A percentile compares a stretch with the other conserved stretches of the same genome.
Evolutionary conservation across 2,329 filamentous ascomycete species (phyloP).

Genomic region (Ilyonectria robusta): DNA sequence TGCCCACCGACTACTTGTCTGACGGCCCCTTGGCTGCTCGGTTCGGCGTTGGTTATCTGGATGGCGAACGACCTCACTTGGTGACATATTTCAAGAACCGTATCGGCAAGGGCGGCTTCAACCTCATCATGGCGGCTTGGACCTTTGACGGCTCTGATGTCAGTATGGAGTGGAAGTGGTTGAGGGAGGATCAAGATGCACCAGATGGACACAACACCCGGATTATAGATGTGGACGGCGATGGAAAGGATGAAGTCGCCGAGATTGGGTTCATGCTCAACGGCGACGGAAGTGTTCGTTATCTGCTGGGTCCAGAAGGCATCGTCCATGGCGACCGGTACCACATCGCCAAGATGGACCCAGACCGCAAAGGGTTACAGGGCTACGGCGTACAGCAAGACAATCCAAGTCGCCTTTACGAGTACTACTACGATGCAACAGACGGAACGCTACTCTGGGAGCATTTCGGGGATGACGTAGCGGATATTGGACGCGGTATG

Average conservation of each 20-base stretch:
- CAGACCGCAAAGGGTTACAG: conserved; percentile 35
- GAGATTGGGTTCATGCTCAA: conserved; percentile 44
- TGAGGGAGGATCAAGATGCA: conserved; percentile 24
- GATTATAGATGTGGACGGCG: conserved; percentile 39
- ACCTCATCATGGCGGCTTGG: conserved; percentile 33
- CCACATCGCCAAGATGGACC: conserved; percentile 44
- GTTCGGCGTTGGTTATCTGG: conserved; percentile 38
- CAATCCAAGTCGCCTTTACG: conserved; percentile 34
- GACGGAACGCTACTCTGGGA: conserved; percentile 37
- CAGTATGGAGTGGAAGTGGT: conserved; percentile 41
- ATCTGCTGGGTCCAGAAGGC: conserved; percentile 34
- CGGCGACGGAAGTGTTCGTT: conserved; percentile 38
- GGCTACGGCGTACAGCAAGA: conserved; percentile 42
- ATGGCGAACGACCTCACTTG: conserved; percentile 33
- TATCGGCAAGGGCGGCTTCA: conserved; percentile 24
- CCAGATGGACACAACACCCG: conserved; percentile 44
- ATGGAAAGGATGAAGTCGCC: conserved; percentile 37
- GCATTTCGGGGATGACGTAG: conserved; percentile 20
- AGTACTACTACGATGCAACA: conserved; percentile 44
- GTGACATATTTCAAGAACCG: conserved; percentile 42
- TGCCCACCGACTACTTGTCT: conserved; percentile 27
- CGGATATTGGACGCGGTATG: conserved; percentile 38
- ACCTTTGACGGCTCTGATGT: conserved; percentile 35
- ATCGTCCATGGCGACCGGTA: conserved; percentile 41
- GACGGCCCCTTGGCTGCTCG: conserved; percentile 35